These are phyloP conservation scores for Suillus tomentosus DNA, from an alignment of 768 basidiomycete species.

Conservation along the genomic window DNA sequence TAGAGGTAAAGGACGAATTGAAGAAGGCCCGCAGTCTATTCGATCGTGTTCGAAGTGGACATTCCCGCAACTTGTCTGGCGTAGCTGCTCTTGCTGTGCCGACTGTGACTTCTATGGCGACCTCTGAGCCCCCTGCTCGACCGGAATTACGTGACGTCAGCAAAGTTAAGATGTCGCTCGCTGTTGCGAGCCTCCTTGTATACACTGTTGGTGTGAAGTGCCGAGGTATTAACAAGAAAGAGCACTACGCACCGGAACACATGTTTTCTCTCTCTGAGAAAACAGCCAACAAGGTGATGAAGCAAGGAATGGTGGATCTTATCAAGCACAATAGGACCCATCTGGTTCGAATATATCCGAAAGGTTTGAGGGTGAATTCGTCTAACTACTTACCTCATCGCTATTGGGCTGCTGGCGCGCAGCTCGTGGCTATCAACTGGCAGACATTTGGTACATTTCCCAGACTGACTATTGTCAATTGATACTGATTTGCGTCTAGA, in stretches of 20 bases:
- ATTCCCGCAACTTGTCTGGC: conserved; percentile 23
- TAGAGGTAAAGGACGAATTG: conserved; percentile 43
- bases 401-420: conserved; percentile 88
- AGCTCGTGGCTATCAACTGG: conserved; percentile 96
- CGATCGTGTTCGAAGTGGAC: conserved; percentile 41
- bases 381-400: conserved; percentile 88
- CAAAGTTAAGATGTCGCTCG: conserved; percentile 73
- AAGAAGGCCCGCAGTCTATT: conserved; percentile 44
- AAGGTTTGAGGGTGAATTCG: conserved; percentile 76
- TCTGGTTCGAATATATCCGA: conserved; percentile 84
- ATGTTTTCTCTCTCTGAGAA: conserved; percentile 93
- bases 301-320: conserved; percentile 65
- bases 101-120: conserved; percentile 15
- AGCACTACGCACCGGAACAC: conserved; percentile 83
- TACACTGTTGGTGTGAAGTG: conserved; percentile 97
- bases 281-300: conserved; percentile 74
- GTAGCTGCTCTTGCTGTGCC: conserved; percentile 19
- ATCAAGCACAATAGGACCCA: conserved; percentile 87
- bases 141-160: conserved; percentile 20
- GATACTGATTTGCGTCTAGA: conserved; percentile 47
- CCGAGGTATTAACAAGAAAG: conserved; percentile 84
- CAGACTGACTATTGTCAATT: conserved; percentile 7
- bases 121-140: conserved; percentile 20
- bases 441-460: conserved; percentile 81
- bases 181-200: conserved; percentile 74